Evolutionary conservation across 2,329 filamentous ascomycete genomes (phyloP).

Genomic region (Stemphylium lycopersici): DNA sequence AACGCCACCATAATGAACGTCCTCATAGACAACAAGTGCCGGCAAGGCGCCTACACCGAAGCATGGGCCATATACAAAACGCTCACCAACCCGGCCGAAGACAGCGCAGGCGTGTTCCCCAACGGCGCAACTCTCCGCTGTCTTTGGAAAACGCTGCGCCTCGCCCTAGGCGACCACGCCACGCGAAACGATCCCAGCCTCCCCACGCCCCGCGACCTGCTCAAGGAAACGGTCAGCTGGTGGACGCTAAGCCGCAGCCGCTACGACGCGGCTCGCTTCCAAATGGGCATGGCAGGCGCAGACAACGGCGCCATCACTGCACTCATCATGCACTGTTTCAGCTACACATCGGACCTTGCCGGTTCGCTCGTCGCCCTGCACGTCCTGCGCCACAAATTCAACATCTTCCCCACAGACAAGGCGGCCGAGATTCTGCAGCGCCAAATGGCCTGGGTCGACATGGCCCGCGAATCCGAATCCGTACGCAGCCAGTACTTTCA

Average conservation of each 20-base stretch:
- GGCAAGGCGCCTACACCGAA: slow-evolving; percentile 36
- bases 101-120: slow-evolving; percentile 32
- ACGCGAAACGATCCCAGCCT: slow-evolving; percentile 25
- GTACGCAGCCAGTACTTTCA: slow-evolving; percentile 21
- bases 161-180: slow-evolving; percentile 31
- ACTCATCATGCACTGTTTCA: slow-evolving; percentile 46
- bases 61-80: slow-evolving; percentile 39
- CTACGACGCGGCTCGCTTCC: slow-evolving; percentile 35
- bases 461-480: slow-evolving; percentile 18
- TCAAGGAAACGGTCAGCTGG: slow-evolving; percentile 41
- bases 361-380: slow-evolving; percentile 46
- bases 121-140: slow-evolving; percentile 36
- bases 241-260: slow-evolving; percentile 32
- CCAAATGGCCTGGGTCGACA: slow-evolving; percentile 40
- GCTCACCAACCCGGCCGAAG: slow-evolving; percentile 30
- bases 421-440: slow-evolving; percentile 28
- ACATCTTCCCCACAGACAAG: slow-evolving; percentile 34
- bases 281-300: slow-evolving; percentile 30
- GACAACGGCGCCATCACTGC: slow-evolving; percentile 30
- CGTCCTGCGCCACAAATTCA: slow-evolving; percentile 32
- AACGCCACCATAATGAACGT: slow-evolving; percentile 42
- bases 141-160: slow-evolving; percentile 43
- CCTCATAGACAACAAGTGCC: slow-evolving; percentile 38
- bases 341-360: slow-evolving; percentile 38
- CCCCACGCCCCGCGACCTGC: slow-evolving; percentile 41